Evolutionary conservation across 768 basidiomycete species (phyloP).

Genomic region (Mycena filopes): DNA sequence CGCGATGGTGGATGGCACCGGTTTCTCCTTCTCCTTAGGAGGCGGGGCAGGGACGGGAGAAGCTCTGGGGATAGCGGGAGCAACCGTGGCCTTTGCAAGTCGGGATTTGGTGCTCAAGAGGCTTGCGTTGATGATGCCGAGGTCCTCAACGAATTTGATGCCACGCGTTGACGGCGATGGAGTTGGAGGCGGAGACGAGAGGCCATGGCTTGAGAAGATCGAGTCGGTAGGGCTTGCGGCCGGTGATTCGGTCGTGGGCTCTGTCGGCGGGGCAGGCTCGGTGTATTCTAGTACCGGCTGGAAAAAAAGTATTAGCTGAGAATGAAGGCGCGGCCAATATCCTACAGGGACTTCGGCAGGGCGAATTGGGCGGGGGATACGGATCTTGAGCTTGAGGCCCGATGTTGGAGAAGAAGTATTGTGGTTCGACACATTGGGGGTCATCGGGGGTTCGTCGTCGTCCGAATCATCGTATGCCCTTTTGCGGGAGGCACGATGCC

Average conservation of each 20-base stretch:
- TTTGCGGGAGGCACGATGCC: not conserved
- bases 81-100: not conserved
- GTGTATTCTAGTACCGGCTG: too few relatives aligned
- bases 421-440: too few relatives aligned
- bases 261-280: too few relatives aligned
- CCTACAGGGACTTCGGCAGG: not conserved
- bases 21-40: too few relatives aligned
- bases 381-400: not conserved
- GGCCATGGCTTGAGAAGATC: too few relatives aligned
- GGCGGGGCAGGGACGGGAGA: not conserved
- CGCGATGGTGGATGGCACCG: not conserved
- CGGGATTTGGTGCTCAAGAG: constrained; percentile 1
- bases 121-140: not conserved
- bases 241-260: not conserved
- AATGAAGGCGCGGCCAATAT: too few relatives aligned
- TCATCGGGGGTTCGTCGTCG: constrained; percentile 9
- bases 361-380: not conserved
- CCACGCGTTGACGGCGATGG: not conserved
- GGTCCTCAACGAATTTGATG: not conserved
- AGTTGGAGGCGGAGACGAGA: not conserved
- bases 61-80: constrained; percentile 1
- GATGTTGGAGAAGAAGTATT: too few relatives aligned
- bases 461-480: not conserved
- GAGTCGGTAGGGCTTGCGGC: not conserved
- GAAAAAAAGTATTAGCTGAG: too few relatives aligned